These are phyloP conservation scores for Ormosia emarginata DNA, from an alignment of 306 rosid genomes.

Conservation along the genomic window DNA sequence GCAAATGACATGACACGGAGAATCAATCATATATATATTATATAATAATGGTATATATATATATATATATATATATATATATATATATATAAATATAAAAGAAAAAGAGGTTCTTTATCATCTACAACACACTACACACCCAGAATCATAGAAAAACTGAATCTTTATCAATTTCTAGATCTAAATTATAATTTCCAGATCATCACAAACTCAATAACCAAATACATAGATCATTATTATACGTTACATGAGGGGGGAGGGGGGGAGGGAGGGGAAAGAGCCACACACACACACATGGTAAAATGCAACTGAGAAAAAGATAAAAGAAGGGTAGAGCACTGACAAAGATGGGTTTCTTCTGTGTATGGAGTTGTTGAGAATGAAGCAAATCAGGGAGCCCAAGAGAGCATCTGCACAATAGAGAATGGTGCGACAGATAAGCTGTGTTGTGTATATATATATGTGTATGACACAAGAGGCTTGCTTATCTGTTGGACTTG, in stretches of 20 bases:
- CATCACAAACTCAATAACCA: background rate
- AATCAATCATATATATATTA: background rate
- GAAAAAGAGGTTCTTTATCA: background rate
- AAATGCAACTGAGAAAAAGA: conserved; percentile 2
- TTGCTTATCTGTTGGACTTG: background rate
- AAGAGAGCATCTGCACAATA: conserved; percentile 24
- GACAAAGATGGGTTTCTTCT: conserved; percentile 24
- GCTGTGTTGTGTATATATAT: conserved; percentile 10
- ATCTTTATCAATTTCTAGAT: background rate
- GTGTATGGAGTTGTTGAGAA: conserved; percentile 7
- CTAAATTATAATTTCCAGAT: conserved; percentile 4
- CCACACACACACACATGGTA: background rate
- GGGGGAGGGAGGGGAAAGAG: too few relatives aligned
- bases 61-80: too few relatives aligned
- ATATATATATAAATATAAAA: too few relatives aligned
- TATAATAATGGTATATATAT: background rate
- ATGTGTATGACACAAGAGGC: background rate
- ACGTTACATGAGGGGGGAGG: background rate
- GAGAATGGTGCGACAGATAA: background rate
- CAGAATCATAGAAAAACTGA: background rate
- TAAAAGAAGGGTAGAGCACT: conserved; percentile 21
- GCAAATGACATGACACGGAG: background rate
- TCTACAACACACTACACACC: background rate
- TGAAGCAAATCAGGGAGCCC: conserved; percentile 1
- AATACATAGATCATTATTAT: conserved; percentile 14